phyloP scores from a whole-genome alignment of 768 basidiomycete genomes.

The Russula sp. region DNA sequence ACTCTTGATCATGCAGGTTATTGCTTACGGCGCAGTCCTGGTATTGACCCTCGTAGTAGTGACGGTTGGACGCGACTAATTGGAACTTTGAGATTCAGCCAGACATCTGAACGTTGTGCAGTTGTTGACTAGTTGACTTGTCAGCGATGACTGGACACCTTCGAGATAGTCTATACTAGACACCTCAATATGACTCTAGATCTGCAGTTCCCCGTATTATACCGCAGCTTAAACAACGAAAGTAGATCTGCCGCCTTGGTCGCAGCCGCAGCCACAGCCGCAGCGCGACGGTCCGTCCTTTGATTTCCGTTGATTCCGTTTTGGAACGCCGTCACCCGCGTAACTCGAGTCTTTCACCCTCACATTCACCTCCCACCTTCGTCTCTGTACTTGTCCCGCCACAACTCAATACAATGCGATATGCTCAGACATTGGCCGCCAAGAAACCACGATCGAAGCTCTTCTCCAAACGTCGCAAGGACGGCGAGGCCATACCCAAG shows the following conservation, averaged over 20 bases:
- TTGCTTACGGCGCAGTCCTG: background rate
- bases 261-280: background rate
- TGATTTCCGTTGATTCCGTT: background rate
- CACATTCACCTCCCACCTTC: background rate
- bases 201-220: too few species aligned
- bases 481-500: background rate
- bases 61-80: constrained; percentile 1
- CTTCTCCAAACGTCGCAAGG: background rate
- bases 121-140: background rate
- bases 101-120: background rate
- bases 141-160: background rate
- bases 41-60: background rate
- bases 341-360: too few species aligned
- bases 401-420: background rate
- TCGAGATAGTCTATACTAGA: background rate
- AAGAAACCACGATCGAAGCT: constrained; percentile 5
- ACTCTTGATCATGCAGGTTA: background rate
- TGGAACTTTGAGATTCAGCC: background rate
- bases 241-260: too few species aligned
- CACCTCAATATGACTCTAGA: background rate
- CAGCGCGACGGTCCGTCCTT: background rate
- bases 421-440: background rate
- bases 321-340: background rate
- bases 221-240: background rate
- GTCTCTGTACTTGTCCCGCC: background rate